A percentile compares a stretch with the other conserved stretches of the same genome.
These are phyloP conservation scores for Trypanosoma mega DNA, from an alignment of 208 protist genomes.

Conservation along the genomic window DNA sequence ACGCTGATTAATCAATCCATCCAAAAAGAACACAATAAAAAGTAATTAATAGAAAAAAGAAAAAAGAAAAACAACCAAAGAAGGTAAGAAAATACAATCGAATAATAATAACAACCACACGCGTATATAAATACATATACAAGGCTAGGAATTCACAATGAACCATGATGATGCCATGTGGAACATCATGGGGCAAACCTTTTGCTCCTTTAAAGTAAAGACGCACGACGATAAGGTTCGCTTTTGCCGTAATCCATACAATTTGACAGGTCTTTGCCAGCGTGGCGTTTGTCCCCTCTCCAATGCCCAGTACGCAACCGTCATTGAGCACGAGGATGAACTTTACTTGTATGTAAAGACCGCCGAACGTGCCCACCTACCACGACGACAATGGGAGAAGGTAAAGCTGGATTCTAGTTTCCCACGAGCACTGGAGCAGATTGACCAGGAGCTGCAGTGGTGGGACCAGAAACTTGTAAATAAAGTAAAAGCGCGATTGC, in stretches of 20 bases:
- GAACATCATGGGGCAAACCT: conserved; percentile 92
- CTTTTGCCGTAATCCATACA: conserved; percentile 99
- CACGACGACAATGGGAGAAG: conserved; percentile 98
- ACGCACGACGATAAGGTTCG: conserved; percentile 92
- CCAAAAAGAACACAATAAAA: no score
- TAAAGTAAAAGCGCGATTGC: conserved; percentile 97
- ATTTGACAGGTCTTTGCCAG: conserved; percentile 98
- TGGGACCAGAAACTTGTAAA: conserved; percentile 95
- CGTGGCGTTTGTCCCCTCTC: conserved; percentile 97
- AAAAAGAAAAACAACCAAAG: no score
- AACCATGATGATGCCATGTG: conserved; percentile 93
- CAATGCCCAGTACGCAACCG: conserved; percentile 98
- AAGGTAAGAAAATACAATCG: no score
- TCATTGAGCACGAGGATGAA: conserved; percentile 96
- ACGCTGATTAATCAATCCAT: no score
- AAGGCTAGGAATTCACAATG: conserved; percentile 51
- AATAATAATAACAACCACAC: no score
- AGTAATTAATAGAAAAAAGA: no score
- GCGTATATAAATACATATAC: no score
- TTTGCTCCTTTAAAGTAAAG: conserved; percentile 94
- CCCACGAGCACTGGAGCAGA: conserved; percentile 91
- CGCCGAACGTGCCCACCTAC: conserved; percentile 98
- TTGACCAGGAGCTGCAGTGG: conserved; percentile 97
- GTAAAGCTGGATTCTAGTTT: conserved; percentile 97
- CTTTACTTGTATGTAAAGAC: conserved; percentile 99